Base-by-base conservation (phyloP, 2,329 filamentous ascomycete species). In the Aspergillus sp. region DNA sequence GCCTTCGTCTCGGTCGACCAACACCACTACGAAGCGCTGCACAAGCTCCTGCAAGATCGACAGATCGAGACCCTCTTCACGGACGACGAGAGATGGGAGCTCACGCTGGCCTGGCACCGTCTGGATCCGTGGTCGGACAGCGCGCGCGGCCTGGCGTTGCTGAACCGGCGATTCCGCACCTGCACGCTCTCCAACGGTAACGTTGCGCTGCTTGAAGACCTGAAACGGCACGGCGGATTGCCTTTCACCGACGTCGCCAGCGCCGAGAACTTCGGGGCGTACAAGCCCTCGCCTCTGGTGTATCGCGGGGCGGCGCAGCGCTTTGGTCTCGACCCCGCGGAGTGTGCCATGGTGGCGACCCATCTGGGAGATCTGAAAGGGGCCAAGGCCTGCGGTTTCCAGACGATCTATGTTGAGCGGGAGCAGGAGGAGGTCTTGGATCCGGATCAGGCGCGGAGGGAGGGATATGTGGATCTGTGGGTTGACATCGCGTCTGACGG, bases 121-220 rank as follows among this genome's bases (percentile, higher is more conserved):
- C 81, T 95, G 3, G 78, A 79, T 22, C 88, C 90, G 0, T 94
- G 90, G 90, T 63, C 79, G 0, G 91, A 94, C 70, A 77, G 77
- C 16, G 74, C 79, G 1, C 66, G 63, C 0, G 90, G 89, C 0
- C 73, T 94, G 22, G 70, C 74, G 1, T 72, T 78, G 50, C 75
- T 93, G 26, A 85, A 83, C 49, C 82, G 81, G 42, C 76, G 75
- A 7, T 85, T 86, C 69, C 75, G 78, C 50, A 90, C 88, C 0
- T 82, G 85, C 46, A 91, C 89, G 0, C 78, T 94, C 26, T 91
- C 88, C 29, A 95, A 95, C 71, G 91, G 89, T 39, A 94, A 93
- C 71, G 70, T 80, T 2, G 77, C 80, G 1, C 77, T 94, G n/a
- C 79, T 94, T 49, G 70, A 77, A 2, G 90, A 94, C 69, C 80